A percentile compares a stretch with the other conserved stretches of the same genome.
These are phyloP conservation scores for Physcomitrellopsis africana DNA, from an alignment of 225 moss, liverwort and hornwort genomes.

Conservation along the genomic window DNA sequence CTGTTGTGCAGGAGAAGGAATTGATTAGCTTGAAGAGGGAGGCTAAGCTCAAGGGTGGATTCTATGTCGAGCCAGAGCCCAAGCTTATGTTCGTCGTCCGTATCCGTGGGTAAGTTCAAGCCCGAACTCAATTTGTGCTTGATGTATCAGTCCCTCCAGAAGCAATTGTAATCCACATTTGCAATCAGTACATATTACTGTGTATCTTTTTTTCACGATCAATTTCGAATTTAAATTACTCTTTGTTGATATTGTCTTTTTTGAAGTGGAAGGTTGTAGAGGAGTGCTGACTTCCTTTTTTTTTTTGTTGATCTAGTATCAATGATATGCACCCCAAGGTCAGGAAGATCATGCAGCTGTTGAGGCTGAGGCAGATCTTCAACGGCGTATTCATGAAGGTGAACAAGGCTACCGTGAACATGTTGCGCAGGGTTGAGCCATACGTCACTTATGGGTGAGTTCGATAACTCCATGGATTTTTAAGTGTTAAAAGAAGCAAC, in stretches of 20 bases:
- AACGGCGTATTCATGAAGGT: constrained; percentile 97
- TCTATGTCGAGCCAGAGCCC: constrained; percentile 85
- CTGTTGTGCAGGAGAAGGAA: constrained; percentile 51
- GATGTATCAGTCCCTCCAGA: no score
- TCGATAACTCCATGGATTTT: no score
- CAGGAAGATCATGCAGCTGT: constrained; percentile 76
- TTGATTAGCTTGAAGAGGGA: constrained; percentile 82
- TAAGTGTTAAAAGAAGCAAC: no score
- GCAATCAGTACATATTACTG: not conserved
- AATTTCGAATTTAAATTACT: no score
- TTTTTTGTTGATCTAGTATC: constrained; percentile 41
- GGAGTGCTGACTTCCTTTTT: no score
- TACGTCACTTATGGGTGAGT: constrained; percentile 85
- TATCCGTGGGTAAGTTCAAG: constrained; percentile 59
- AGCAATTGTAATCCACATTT: no score
- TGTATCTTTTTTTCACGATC: no score
- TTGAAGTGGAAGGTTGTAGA: no score
- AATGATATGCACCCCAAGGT: constrained; percentile 89
- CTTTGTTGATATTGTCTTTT: no score
- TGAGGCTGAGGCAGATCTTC: constrained; percentile 82
- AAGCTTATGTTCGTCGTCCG: constrained; percentile 85
- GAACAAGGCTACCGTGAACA: constrained; percentile 90
- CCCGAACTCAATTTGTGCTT: not conserved
- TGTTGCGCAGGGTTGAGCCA: constrained; percentile 87
- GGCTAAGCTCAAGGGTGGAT: constrained; percentile 87